A percentile compares a stretch with the other conserved stretches of the same genome.
These are phyloP conservation scores for Chloris gayana DNA, from an alignment of 176 grass and related monocot genomes.

Conservation along the genomic window DNA sequence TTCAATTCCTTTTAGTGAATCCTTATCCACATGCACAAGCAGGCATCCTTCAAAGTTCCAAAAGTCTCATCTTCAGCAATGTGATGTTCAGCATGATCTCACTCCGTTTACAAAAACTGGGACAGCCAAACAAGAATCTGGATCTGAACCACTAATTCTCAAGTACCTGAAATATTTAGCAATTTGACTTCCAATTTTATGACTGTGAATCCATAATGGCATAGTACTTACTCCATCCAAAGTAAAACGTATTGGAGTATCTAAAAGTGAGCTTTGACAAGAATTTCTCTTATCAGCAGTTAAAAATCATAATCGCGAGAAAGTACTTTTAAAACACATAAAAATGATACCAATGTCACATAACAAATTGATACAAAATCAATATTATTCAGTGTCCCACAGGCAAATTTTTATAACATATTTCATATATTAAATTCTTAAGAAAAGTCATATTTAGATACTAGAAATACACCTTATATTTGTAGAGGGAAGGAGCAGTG, in stretches of 20 bases:
- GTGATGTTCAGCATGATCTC: not conserved
- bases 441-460: not conserved
- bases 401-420: not conserved
- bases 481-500: not conserved
- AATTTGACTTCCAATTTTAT: not conserved
- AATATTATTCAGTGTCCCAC: no score
- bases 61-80: slow-evolving; percentile 1
- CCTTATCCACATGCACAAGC: not conserved
- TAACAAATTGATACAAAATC: no score
- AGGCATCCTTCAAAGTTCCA: slow-evolving; percentile 8
- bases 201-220: not conserved
- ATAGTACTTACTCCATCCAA: not conserved
- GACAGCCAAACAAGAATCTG: not conserved
- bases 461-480: not conserved
- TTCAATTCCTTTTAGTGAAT: not conserved
- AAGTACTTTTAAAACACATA: no score
- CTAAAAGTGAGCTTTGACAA: not conserved
- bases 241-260: not conserved
- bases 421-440: not conserved
- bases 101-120: not conserved
- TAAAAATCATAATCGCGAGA: no score
- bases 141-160: slow-evolving; percentile 5
- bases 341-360: no score
- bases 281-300: not conserved
- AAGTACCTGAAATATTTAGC: not conserved